A percentile compares a stretch with the other conserved stretches of the same genome.
phyloP scores from a whole-genome alignment of 176 grass and related monocot species.

The Eleusine indica region DNA sequence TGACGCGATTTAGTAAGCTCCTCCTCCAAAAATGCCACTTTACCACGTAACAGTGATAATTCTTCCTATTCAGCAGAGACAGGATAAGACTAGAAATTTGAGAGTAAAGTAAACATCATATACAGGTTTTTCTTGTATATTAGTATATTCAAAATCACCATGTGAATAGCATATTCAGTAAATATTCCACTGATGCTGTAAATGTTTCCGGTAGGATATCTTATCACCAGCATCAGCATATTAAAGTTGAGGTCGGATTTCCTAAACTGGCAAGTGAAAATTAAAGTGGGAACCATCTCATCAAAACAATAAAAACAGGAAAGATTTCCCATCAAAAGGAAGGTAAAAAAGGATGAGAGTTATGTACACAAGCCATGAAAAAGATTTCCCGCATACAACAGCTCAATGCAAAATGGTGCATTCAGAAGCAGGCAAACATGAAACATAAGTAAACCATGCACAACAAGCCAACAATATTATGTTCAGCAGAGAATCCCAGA shows the following conservation, averaged over 20 bases:
- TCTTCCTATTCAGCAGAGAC: constrained; percentile 65
- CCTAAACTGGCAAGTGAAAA: constrained; percentile 27
- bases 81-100: constrained; percentile 32
- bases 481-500: not conserved
- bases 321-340: not conserved
- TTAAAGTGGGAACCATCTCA: constrained; percentile 3
- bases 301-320: no score
- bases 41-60: constrained; percentile 61
- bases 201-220: constrained; percentile 19
- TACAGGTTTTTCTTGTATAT: not conserved
- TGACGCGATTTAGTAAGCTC: constrained; percentile 71
- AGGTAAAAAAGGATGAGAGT: not conserved
- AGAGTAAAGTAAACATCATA: constrained; percentile 23
- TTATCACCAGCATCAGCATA: no score
- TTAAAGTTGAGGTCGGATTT: not conserved
- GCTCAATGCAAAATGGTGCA: constrained; percentile 1
- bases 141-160: not conserved
- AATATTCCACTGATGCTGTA: constrained; percentile 19
- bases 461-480: no score
- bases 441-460: not conserved
- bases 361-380: constrained; percentile 4
- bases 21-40: constrained; percentile 87
- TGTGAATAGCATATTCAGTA: not conserved
- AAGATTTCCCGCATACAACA: constrained; percentile 17
- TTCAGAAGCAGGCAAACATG: constrained; percentile 25